Percentiles rank a stretch among this genome's conserved stretches.
Conservation (phyloP, 225 moss, liverwort and hornwort genomes). For the Marchantia paleacea region DNA sequence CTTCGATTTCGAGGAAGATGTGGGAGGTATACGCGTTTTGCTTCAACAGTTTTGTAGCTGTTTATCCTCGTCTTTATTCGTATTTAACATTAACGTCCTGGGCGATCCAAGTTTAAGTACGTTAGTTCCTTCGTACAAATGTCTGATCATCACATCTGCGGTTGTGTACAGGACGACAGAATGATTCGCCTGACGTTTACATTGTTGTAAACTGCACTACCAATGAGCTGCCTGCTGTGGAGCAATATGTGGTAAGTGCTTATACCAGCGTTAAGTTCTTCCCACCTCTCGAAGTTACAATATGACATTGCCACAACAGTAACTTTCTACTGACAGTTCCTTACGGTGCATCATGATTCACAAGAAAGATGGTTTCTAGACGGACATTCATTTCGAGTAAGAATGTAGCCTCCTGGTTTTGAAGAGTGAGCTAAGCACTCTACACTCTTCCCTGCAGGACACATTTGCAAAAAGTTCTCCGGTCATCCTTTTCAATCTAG, state of each 20-base stretch:
- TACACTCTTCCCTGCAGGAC: conserved; percentile 28
- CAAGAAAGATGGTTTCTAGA: too few relatives aligned
- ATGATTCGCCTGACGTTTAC: conserved; percentile 52
- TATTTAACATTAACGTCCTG: neutral
- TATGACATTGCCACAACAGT: neutral
- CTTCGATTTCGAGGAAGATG: conserved; percentile 88
- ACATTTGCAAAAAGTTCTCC: conserved; percentile 54
- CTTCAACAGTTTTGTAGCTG: neutral
- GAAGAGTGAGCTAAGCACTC: neutral
- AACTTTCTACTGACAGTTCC: too few relatives aligned
- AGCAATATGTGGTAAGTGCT: conserved; percentile 61
- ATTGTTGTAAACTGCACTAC: conserved; percentile 72
- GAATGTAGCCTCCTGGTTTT: neutral
- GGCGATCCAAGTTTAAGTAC: neutral
- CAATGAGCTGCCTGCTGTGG: conserved; percentile 90
- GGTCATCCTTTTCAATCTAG: conserved; percentile 79
- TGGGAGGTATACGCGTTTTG: conserved; percentile 41
- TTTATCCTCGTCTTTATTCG: neutral
- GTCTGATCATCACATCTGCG: neutral
- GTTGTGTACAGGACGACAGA: conserved; percentile 42
- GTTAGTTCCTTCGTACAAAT: neutral
- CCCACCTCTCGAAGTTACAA: neutral
- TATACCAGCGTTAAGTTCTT: neutral
- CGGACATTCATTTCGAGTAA: too few relatives aligned
- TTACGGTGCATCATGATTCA: too few relatives aligned